Percentiles rank a stretch among this genome's conserved stretches.
phyloP scores from a whole-genome alignment of 225 moss, liverwort and hornwort genomes.

The Physcomitrium patens region DNA sequence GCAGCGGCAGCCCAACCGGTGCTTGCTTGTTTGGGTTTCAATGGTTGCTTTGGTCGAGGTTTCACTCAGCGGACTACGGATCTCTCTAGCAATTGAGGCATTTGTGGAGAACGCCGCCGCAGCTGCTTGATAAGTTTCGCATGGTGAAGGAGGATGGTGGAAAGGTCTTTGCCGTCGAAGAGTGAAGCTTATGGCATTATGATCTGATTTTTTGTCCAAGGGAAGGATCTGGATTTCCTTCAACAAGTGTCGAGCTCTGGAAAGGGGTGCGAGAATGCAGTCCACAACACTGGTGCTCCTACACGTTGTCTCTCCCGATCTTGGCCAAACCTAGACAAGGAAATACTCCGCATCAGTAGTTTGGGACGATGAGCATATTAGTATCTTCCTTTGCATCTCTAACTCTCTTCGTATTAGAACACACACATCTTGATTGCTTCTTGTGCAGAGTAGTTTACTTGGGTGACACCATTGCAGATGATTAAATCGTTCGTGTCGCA shows the following conservation, averaged over 20 bases:
- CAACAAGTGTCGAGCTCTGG: slow-evolving; percentile 47
- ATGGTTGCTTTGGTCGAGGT: background rate
- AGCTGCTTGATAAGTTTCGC: background rate
- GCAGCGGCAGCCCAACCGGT: background rate
- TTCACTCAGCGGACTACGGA: slow-evolving; percentile 21
- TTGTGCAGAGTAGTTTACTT: slow-evolving; percentile 21
- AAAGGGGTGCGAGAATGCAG: slow-evolving; percentile 53
- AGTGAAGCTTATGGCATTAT: slow-evolving; percentile 55
- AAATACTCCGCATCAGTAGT: background rate
- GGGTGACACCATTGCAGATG: slow-evolving; percentile 59
- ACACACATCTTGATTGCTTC: background rate
- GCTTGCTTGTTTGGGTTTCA: slow-evolving; percentile 12
- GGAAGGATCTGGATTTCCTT: slow-evolving; percentile 58
- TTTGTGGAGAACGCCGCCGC: background rate
- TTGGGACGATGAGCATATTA: background rate
- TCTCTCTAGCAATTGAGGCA: slow-evolving; percentile 5
- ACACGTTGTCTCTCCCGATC: slow-evolving; percentile 57
- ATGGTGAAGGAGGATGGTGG: slow-evolving; percentile 1
- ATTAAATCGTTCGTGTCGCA: slow-evolving; percentile 49
- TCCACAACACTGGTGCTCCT: slow-evolving; percentile 60
- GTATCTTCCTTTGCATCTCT: background rate
- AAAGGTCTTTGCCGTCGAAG: slow-evolving; percentile 41
- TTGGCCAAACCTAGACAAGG: slow-evolving; percentile 55
- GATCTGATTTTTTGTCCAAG: slow-evolving; percentile 57
- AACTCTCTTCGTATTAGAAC: no score